A percentile compares a stretch with the other conserved stretches of the same genome.
These are phyloP conservation scores for Psidium friedrichsthalianum DNA, from an alignment of 345 rosid genomes.

Conservation along the genomic window DNA sequence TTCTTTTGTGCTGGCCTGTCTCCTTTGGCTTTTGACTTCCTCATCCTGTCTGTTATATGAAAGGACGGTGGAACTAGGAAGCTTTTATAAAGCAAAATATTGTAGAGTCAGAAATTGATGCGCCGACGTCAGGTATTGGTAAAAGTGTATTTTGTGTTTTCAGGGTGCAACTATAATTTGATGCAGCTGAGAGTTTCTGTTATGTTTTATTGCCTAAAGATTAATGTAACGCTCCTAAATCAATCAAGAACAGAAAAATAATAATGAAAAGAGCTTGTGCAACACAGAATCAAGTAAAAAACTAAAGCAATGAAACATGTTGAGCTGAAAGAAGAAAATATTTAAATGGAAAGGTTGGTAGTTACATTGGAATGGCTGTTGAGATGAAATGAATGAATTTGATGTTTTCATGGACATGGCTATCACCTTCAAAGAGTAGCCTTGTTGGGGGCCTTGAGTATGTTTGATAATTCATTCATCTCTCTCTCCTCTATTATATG, in stretches of 20 bases:
- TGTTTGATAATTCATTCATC: background rate
- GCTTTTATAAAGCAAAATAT: background rate
- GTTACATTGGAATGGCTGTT: background rate
- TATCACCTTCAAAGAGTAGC: background rate
- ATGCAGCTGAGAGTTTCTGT: background rate
- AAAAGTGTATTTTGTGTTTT: background rate
- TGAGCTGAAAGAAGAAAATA: background rate
- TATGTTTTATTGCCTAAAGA: background rate
- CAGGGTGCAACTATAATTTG: background rate
- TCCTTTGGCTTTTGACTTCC: background rate
- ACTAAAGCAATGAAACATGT: background rate
- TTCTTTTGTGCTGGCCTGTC: background rate
- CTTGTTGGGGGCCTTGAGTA: background rate
- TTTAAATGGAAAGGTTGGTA: background rate
- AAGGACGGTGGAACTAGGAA: background rate
- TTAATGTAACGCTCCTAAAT: background rate
- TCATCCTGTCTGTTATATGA: background rate
- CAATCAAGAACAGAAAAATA: background rate
- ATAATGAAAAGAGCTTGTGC: background rate
- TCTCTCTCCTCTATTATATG: background rate
- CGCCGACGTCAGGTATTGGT: background rate
- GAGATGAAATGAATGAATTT: background rate
- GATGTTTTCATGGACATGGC: background rate
- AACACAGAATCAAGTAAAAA: background rate
- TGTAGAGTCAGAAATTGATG: background rate